Base-by-base conservation (phyloP, 2,329 filamentous ascomycete genomes). In the Fusarium robinianum region DNA sequence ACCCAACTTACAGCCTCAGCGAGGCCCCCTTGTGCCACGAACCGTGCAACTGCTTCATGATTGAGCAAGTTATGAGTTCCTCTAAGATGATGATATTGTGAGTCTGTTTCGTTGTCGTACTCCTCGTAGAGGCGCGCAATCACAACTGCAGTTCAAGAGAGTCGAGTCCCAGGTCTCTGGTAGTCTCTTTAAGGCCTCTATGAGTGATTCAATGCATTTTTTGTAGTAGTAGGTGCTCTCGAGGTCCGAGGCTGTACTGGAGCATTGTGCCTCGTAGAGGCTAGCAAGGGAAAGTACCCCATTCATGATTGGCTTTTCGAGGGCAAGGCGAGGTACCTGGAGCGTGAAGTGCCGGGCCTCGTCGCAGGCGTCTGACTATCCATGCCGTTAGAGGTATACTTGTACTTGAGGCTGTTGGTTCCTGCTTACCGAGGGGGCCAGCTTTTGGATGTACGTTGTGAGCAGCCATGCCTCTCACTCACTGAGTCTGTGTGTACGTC, bases 81-180 rank as follows among this genome's bases (percentile, higher is more conserved):
- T 19, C 67, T 62, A 10, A 71, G 66, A 39, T 72, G 69, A 37
- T 72, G 67, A 27, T 64, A 68, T 11, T 65, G 62, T 12, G 68
- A 61, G 40, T 72, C 69, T 4, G 61, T 47, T 18, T 56, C 54
- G 17, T 48, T 54, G 35, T 61, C 54, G 19, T 48, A 53, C 55
- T 77, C 75, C 53, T 77, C 75, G 39, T 77, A 75, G 5, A 76
- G 64, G 0, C 75, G 68, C 14, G 77, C 58, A 5, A 77, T 67
- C 7, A 77, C 75, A 1, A 78, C 73, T 0, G 74, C 72, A 1
- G 73, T 67, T n/a, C 1, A 78, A 60, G 3, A 76, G 67, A 11
- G 70, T 72, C 21, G 74, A 74, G 33, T 74, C 72, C 53, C 71
- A 74, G 2, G 67, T 67, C 1, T 68, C 63, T 10, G 67, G 63